A percentile compares a stretch with the other conserved stretches of the same genome.
Evolutionary conservation across 495 filamentous ascomycete genomes (phyloP).

Genomic region (Letharia lupina): DNA sequence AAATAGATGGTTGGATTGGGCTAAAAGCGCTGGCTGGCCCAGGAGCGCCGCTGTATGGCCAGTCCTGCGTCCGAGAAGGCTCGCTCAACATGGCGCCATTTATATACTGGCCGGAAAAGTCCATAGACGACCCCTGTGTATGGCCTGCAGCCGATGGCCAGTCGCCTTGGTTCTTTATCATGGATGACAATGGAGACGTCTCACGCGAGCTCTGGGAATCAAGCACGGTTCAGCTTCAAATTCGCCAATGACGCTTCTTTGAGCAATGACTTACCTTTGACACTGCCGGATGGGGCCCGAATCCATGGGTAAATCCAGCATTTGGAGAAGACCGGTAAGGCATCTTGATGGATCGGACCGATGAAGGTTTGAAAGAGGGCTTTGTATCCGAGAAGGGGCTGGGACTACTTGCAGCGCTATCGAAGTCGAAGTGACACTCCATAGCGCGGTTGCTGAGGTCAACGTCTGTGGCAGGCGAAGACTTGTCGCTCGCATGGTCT

Average conservation of each 20-base stretch:
- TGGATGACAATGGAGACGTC: slow-evolving; percentile 5
- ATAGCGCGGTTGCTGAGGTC: slow-evolving; percentile 53
- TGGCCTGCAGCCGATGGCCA: slow-evolving; percentile 5
- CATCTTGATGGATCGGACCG: slow-evolving; percentile 11
- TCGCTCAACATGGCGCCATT: slow-evolving; percentile 21
- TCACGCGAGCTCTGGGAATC: slow-evolving; percentile 9
- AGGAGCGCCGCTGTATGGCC: slow-evolving; percentile 13
- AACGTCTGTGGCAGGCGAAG: slow-evolving; percentile 29
- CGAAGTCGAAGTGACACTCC: slow-evolving; percentile 61
- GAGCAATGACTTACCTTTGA: slow-evolving; percentile 12
- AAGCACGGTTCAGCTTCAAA: background rate
- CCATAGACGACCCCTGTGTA: slow-evolving; percentile 7
- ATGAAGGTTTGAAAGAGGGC: slow-evolving; percentile 1
- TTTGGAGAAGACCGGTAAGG: slow-evolving; percentile 5
- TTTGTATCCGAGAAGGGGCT: slow-evolving; percentile 30
- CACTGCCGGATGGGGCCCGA: slow-evolving; percentile 1
- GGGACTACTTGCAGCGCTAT: slow-evolving; percentile 60
- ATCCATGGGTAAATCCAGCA: slow-evolving; percentile 4
- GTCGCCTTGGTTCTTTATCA: background rate
- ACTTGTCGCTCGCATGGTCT: slow-evolving; percentile 2
- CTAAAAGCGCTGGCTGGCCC: background rate
- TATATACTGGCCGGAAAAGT: slow-evolving; percentile 16
- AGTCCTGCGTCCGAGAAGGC: slow-evolving; percentile 18
- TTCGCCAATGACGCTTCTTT: background rate
- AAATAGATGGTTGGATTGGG: slow-evolving; percentile 1